phyloP scores from a whole-genome alignment of 257 asterid genomes.

The Jasminum sambac region DNA sequence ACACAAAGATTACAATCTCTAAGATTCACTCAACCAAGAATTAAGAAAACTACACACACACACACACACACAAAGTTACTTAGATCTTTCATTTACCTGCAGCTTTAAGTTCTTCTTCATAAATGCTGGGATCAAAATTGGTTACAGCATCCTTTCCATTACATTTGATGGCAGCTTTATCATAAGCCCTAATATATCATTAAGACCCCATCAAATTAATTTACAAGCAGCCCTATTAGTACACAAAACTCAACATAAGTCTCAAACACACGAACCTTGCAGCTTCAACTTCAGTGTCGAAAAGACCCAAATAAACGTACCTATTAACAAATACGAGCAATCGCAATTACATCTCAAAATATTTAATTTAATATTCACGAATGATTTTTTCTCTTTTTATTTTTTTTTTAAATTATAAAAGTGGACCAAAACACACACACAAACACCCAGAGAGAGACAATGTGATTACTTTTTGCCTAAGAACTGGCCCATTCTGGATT shows the following conservation, averaged over 20 bases:
- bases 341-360: neutral
- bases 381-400: no score
- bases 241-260: neutral
- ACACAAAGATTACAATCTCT: neutral
- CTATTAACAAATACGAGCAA: slow-evolving; percentile 32
- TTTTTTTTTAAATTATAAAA: neutral
- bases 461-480: slow-evolving; percentile 75
- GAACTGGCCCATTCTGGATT: slow-evolving; percentile 93
- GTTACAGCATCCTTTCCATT: slow-evolving; percentile 97
- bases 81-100: slow-evolving; percentile 37
- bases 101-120: slow-evolving; percentile 75
- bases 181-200: slow-evolving; percentile 66
- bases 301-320: slow-evolving; percentile 95
- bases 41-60: neutral
- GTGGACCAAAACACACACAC: neutral
- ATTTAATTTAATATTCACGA: no score
- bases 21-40: neutral
- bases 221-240: neutral
- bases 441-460: no score
- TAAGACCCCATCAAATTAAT: neutral
- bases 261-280: slow-evolving; percentile 62
- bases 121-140: slow-evolving; percentile 87
- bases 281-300: slow-evolving; percentile 95
- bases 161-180: slow-evolving; percentile 95
- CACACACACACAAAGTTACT: neutral